phyloP scores from a whole-genome alignment of 2,329 filamentous ascomycete genomes.

The Drechslerella dactyloides region DNA sequence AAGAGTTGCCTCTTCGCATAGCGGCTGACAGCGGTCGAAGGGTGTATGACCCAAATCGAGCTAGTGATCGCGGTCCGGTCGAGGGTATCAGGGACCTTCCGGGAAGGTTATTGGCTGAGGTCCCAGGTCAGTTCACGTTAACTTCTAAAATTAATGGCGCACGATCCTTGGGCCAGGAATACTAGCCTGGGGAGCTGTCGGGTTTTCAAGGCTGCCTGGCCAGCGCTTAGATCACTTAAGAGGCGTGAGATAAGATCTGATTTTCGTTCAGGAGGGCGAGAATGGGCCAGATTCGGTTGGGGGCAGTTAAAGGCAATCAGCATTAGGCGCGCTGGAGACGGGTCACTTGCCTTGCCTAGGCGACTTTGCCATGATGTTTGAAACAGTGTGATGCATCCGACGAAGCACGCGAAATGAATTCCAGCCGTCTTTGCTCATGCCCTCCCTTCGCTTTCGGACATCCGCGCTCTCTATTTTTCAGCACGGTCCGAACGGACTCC shows the following conservation, averaged over 20 bases:
- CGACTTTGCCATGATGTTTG: conserved; percentile 25
- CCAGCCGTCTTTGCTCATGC: conserved; percentile 12
- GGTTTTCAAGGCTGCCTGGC: conserved; percentile 8
- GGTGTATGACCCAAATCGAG: conserved; percentile 11
- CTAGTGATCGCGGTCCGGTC: conserved; percentile 32
- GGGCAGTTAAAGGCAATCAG: conserved; percentile 24
- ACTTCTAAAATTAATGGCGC: conserved; percentile 37
- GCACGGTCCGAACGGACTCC: too few species aligned
- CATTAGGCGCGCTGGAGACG: conserved; percentile 48
- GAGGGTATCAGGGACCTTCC: conserved; percentile 11
- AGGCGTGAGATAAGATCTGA: conserved; percentile 47
- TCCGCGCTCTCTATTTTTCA: conserved; percentile 22
- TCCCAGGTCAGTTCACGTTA: background rate
- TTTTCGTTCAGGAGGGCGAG: conserved; percentile 21
- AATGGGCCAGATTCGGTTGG: background rate
- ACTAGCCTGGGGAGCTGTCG: background rate
- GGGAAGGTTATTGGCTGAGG: conserved; percentile 41
- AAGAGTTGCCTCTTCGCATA: conserved; percentile 19
- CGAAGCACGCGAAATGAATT: conserved; percentile 32
- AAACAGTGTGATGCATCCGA: conserved; percentile 47
- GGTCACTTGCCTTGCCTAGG: conserved; percentile 45
- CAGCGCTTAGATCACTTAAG: conserved; percentile 44
- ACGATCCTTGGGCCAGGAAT: conserved; percentile 9
- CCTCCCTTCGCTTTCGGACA: conserved; percentile 16
- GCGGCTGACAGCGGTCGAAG: conserved; percentile 20